These are phyloP conservation scores for Monilinia fructicola DNA, from an alignment of 2,329 filamentous ascomycete genomes.

Conservation along the genomic window DNA sequence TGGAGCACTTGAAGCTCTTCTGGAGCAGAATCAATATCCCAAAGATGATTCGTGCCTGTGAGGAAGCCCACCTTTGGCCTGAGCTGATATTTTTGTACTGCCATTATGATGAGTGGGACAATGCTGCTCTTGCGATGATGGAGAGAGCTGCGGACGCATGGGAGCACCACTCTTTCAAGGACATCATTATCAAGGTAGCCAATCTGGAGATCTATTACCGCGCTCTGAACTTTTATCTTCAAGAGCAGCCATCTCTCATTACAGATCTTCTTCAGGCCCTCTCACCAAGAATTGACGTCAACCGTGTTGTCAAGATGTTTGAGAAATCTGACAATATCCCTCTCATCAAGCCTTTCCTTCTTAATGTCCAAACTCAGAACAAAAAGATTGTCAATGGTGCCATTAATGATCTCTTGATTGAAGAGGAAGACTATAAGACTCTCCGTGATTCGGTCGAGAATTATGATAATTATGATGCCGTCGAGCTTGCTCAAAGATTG, in stretches of 20 bases:
- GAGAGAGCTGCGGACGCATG: constrained; percentile 95
- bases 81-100: constrained; percentile 97
- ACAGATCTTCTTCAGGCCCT: constrained; percentile 93
- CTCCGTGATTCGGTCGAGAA: constrained; percentile 96
- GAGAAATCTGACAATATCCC: constrained; percentile 98
- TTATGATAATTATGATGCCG: constrained; percentile 98
- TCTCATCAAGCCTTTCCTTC: constrained; percentile 96
- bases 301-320: constrained; percentile 99
- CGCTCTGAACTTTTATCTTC: constrained; percentile 92
- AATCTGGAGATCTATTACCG: constrained; percentile 99
- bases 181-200: constrained; percentile 94
- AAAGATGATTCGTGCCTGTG: constrained; percentile 90
- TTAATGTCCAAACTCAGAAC: constrained; percentile 95
- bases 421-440: constrained; percentile 99
- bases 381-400: constrained; percentile 98
- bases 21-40: constrained; percentile 98
- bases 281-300: constrained; percentile 93
- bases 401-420: constrained; percentile 95
- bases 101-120: constrained; percentile 98
- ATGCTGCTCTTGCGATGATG: constrained; percentile 95
- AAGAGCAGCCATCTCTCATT: constrained; percentile 91
- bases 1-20: constrained; percentile 99
- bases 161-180: constrained; percentile 99
- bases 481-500: constrained; percentile 84
- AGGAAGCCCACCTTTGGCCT: constrained; percentile 95